A percentile compares a stretch with the other conserved stretches of the same genome.
These are phyloP conservation scores for Phaeomoniella chlamydospora DNA, from an alignment of 2,329 filamentous ascomycete genomes.

Conservation along the genomic window DNA sequence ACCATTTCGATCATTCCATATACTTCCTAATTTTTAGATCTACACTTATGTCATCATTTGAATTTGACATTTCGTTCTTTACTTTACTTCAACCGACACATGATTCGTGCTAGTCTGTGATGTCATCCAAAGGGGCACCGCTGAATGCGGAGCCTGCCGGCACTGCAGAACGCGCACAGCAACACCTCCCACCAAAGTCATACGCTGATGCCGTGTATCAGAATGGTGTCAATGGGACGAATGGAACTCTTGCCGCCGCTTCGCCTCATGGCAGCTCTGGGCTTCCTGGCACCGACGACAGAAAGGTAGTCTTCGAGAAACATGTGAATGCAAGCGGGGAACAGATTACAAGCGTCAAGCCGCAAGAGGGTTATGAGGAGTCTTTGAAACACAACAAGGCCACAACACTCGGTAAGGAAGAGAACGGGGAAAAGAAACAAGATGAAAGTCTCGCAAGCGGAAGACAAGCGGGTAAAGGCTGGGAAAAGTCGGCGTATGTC, in stretches of 20 bases:
- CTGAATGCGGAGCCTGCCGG: conserved; percentile 16
- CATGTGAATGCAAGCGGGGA: conserved; percentile 28
- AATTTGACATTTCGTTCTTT: too few species aligned
- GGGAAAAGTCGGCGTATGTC: conserved; percentile 31
- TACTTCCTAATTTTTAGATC: too few species aligned
- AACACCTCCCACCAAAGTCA: conserved; percentile 21
- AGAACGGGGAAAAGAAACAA: conserved; percentile 10
- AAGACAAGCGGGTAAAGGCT: conserved; percentile 37
- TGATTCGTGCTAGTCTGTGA: too few species aligned
- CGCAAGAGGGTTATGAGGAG: conserved; percentile 21
- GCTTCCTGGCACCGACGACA: conserved; percentile 10
- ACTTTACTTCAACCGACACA: too few species aligned
- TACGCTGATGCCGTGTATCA: conserved; percentile 20
- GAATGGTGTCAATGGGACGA: neutral
- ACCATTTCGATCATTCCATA: too few species aligned
- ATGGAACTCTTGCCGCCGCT: neutral
- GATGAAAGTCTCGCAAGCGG: conserved; percentile 29
- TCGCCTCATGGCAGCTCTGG: neutral
- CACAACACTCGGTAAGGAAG: conserved; percentile 15
- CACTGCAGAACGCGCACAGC: conserved; percentile 16
- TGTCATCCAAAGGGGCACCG: neutral
- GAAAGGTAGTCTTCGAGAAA: conserved; percentile 26
- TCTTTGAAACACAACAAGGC: conserved; percentile 15
- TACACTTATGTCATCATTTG: too few species aligned
- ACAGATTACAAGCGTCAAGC: conserved; percentile 29